These are phyloP conservation scores for Hemileccinum rubropunctum DNA, from an alignment of 768 basidiomycete genomes.

Conservation along the genomic window DNA sequence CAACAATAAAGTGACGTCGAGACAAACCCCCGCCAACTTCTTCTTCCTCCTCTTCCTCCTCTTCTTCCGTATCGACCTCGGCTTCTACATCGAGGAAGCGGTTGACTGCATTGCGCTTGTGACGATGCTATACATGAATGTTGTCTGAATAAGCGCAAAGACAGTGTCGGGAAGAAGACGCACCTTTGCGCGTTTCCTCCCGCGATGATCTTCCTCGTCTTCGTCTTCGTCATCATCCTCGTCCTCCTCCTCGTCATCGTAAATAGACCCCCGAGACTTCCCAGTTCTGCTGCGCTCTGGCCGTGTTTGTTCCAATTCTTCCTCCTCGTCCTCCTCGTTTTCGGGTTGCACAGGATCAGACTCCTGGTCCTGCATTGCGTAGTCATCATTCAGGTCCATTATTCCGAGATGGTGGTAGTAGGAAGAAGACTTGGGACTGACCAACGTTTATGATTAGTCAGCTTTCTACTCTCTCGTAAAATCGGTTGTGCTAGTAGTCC, in stretches of 20 bases:
- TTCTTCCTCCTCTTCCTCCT: conserved; percentile 87
- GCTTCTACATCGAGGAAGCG: conserved; percentile 96
- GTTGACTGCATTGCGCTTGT: conserved; percentile 61
- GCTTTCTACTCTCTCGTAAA: conserved; percentile 13
- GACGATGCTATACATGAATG: conserved; percentile 47
- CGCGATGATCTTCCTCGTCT: conserved; percentile 40
- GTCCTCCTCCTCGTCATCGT: conserved; percentile 41
- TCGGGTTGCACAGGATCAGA: conserved; percentile 29
- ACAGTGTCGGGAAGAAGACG: conserved; percentile 9
- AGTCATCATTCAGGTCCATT: conserved; percentile 37
- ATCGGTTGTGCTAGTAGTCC: too few relatives aligned
- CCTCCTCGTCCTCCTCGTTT: conserved; percentile 41
- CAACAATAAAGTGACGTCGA: neutral
- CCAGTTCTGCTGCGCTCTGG: conserved; percentile 19
- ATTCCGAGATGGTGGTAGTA: conserved; percentile 26
- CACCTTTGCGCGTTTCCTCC: conserved; percentile 64
- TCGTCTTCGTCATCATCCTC: conserved; percentile 58
- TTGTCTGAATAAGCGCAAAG: conserved; percentile 7
- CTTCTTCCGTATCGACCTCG: conserved; percentile 95
- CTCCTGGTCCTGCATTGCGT: conserved; percentile 26
- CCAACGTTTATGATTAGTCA: conserved; percentile 22
- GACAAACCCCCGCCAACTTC: conserved; percentile 57
- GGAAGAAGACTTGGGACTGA: conserved; percentile 20
- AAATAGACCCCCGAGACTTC: conserved; percentile 31
- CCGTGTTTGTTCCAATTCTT: conserved; percentile 23